These are phyloP conservation scores for Xylaria sp. DNA, from an alignment of 495 filamentous ascomycete species.

Conservation along the genomic window DNA sequence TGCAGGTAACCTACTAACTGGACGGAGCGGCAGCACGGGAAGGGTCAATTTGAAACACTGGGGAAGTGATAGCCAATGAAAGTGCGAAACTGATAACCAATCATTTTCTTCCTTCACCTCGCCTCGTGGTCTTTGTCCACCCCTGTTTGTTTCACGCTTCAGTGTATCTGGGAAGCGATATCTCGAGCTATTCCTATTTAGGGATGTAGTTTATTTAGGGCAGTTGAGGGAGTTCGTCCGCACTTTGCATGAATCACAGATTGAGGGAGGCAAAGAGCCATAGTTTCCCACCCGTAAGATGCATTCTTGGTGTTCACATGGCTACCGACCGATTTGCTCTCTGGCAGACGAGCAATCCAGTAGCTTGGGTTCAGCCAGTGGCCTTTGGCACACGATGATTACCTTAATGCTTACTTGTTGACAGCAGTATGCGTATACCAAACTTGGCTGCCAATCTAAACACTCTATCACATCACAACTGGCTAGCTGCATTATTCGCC, in stretches of 20 bases:
- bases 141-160: conserved; percentile 19
- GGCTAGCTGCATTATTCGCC: neutral
- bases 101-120: conserved; percentile 2
- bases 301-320: neutral
- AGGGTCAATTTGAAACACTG: conserved; percentile 21
- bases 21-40: neutral
- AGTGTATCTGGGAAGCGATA: neutral
- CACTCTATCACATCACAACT: conserved; percentile 21
- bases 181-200: conserved; percentile 1
- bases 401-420: neutral
- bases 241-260: neutral
- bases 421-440: neutral
- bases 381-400: neutral
- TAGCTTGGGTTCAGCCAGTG: neutral
- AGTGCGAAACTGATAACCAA: conserved; percentile 10
- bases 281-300: neutral
- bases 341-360: neutral
- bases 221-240: conserved; percentile 7
- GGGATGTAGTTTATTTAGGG: neutral
- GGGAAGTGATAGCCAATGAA: conserved; percentile 4
- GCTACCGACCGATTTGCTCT: neutral
- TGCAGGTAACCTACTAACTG: neutral
- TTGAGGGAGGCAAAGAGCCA: neutral
- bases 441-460: neutral
- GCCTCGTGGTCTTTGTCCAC: conserved; percentile 1